phyloP scores from a whole-genome alignment of 179 eudicot genomes.

The Silene coronaria region DNA sequence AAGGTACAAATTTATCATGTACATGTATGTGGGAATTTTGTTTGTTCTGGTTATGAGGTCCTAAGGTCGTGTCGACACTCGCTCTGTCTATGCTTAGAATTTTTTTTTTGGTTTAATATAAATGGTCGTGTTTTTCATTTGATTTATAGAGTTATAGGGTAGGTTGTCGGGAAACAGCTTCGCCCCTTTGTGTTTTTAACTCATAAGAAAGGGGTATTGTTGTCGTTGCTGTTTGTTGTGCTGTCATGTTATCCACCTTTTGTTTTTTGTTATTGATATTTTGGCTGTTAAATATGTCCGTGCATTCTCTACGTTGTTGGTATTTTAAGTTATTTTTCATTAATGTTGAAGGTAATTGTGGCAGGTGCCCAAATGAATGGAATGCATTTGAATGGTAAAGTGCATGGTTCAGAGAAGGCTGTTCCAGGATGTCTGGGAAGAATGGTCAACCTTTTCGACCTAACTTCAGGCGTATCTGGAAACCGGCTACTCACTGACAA shows the following conservation, averaged over 20 bases:
- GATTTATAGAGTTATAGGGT: too few relatives aligned
- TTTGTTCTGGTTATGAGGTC: background rate
- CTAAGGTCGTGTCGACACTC: background rate
- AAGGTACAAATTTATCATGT: background rate
- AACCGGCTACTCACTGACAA: constrained; percentile 73
- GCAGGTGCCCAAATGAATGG: constrained; percentile 68
- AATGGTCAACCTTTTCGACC: constrained; percentile 87
- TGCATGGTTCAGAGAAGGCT: constrained; percentile 44
- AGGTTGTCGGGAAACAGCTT: background rate
- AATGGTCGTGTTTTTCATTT: background rate
- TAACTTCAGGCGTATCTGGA: constrained; percentile 50
- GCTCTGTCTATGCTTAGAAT: background rate
- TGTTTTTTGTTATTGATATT: background rate
- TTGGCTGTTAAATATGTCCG: background rate
- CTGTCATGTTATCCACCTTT: background rate
- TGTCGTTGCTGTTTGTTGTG: background rate
- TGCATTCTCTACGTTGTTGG: background rate
- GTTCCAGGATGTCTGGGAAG: constrained; percentile 85
- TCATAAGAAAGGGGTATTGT: background rate
- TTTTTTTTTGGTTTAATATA: background rate
- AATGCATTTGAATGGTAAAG: constrained; percentile 41
- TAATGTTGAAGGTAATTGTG: constrained; percentile 8
- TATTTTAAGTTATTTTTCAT: background rate
- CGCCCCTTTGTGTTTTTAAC: too few relatives aligned
- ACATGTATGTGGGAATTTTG: background rate